Base-by-base conservation (phyloP, 768 basidiomycete genomes). In the Mycena filopes region DNA sequence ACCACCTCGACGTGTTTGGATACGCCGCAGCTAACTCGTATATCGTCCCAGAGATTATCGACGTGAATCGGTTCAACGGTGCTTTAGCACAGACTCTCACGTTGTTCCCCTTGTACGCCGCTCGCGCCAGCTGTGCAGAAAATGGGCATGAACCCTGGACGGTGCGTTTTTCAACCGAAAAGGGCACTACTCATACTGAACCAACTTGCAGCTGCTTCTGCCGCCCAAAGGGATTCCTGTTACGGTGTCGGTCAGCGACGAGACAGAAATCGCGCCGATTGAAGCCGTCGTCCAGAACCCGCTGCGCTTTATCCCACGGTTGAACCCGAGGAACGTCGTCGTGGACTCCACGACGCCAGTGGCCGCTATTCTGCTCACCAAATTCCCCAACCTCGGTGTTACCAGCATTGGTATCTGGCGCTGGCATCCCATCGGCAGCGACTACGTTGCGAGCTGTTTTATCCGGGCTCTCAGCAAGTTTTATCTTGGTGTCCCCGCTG, bases 401-500 rank as follows among this genome's bases (percentile, higher is more conserved):
- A 64, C 49, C 10, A 46, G 63, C 20, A 54, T 64, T 13, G 63
- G 55, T 25, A 53, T 64, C 21, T 51, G 42, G 6, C 55, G 63
- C 21, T 64, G 63, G 63, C 63, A 64, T 28, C 63, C 55, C 12
- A 58, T 64, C 16, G 63, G 63, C 15, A 64, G 63, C 33, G 63
- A 64, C 28, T 58, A 53, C 40, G 63, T 64, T 15, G 63, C 63
- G n/a, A 58, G 49, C 42, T 49, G 56, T 8, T 64, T 64, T 25
- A 64, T 64, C n/a, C 48, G 63, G 6, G 25, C 56, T 11, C 40
- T 64, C 8, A 64, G 63, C 43, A 51, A 45, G 18, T 46, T 53
- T 5, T 64, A 64, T 31, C 11, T 9, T 11, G 56, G 38, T 23
- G 33, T 33, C 4, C n/a, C n/a, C 5, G 15, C 48, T 13, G 57